Evolutionary conservation across 352 stramenopile genomes (phyloP), one percentile per base, ranked within the genome.

Genomic region (Globisporangium cederbergense): DNA sequence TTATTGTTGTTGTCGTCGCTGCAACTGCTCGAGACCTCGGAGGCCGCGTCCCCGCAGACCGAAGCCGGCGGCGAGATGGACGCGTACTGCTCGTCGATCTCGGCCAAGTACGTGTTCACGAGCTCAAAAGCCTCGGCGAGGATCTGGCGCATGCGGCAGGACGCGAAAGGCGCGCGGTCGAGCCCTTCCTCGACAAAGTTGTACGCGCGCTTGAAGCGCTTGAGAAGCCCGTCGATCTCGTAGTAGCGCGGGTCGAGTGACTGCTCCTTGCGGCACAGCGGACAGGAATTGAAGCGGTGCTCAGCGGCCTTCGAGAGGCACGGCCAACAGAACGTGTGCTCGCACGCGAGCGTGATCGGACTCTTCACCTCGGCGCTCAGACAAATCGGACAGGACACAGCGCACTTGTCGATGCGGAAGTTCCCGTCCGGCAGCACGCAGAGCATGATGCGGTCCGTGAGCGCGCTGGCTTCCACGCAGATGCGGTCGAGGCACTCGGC

Each of bases 301-400:
- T 89, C 77, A 20, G 73, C 80, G 7, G 84, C 84, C 50, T 83
- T 84, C 2, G 82, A 89, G 30, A 93, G 68, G 60, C 84, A 93
- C 65, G 84, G 87, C 82, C 84, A 93, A 65, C 84, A 93, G 58
- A 93, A 93, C 0, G 82, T 89, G 72, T 93, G 84, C 6, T 68
- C 72, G 62, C 84, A 93, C 0, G 78, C 78, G 25, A 93, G 68
- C 50, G 84, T 89, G 64, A 93, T 88, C 3, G 82, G 78, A 10
- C 71, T 85, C 68, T 90, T 89, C 52, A 89, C 68, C n/a, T 88
- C 68, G 11, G 54, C 57, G 40, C 75, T 76, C 7, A 93, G 70
- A 56, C 84, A 93, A 57, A 93, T 91, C 3, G 82, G 84, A 43
- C 84, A 93, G 53, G 79, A 81, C 2, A 82, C 70, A 0, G 80